Conservation (phyloP, 495 filamentous ascomycete species). For the Penicillium atrosanguineum region DNA sequence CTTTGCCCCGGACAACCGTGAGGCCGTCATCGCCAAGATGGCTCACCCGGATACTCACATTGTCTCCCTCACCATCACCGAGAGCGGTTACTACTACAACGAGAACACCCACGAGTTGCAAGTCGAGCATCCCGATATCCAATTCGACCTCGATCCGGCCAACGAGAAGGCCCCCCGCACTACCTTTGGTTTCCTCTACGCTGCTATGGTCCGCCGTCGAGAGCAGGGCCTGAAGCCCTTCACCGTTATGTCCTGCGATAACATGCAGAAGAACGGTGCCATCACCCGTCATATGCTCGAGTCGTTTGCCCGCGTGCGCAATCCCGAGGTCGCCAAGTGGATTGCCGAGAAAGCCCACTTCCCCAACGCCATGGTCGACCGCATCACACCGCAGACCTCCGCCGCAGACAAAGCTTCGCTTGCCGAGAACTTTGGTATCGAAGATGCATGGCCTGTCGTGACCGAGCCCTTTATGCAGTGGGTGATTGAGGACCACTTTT, state of each 20-base stretch:
- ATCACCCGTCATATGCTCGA: slow-evolving; percentile 49
- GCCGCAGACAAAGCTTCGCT: slow-evolving; percentile 36
- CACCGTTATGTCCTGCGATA: slow-evolving; percentile 51
- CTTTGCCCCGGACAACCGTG: slow-evolving; percentile 45
- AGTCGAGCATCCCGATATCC: slow-evolving; percentile 45
- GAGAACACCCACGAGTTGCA: slow-evolving; percentile 51
- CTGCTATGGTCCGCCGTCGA: slow-evolving; percentile 40
- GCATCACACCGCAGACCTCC: slow-evolving; percentile 47
- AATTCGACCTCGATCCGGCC: slow-evolving; percentile 40
- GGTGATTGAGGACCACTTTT: slow-evolving; percentile 50
- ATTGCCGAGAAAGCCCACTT: slow-evolving; percentile 41
- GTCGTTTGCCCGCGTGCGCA: slow-evolving; percentile 40
- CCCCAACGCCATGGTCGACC: slow-evolving; percentile 52
- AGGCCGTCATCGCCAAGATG: slow-evolving; percentile 49
- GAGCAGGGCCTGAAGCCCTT: slow-evolving; percentile 44
- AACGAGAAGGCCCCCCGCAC: slow-evolving; percentile 40
- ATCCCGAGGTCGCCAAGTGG: slow-evolving; percentile 45
- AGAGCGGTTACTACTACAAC: slow-evolving; percentile 53
- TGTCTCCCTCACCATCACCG: slow-evolving; percentile 51
- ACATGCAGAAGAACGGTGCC: slow-evolving; percentile 52
- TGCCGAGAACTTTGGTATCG: slow-evolving; percentile 37
- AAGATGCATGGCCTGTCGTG: slow-evolving; percentile 47
- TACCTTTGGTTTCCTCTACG: slow-evolving; percentile 49
- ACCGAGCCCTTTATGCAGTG: slow-evolving; percentile 52
- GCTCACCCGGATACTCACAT: slow-evolving; percentile 50